These are phyloP conservation scores for Puccinellia tenuiflora DNA, from an alignment of 176 grass and related monocot genomes.

Conservation along the genomic window DNA sequence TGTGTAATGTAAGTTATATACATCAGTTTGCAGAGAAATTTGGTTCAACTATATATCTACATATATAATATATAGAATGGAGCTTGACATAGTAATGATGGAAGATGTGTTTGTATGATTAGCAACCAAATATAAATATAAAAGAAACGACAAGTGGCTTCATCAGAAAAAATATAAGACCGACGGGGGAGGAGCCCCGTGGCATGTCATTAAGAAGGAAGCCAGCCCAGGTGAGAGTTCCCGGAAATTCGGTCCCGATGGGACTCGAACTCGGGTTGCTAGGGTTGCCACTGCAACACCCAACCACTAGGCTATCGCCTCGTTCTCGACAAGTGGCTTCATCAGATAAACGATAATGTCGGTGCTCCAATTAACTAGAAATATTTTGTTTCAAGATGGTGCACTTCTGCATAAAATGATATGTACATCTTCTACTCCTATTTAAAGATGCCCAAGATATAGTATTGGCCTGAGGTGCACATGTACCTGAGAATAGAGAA, in stretches of 20 bases:
- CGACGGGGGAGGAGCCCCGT: no score
- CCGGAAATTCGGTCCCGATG: no score
- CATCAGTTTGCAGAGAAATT: background rate
- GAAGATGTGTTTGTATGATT: background rate
- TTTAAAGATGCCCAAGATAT: conserved; percentile 2
- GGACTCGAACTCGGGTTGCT: no score
- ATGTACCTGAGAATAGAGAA: background rate
- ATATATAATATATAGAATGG: background rate
- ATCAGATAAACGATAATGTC: background rate
- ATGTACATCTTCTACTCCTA: background rate
- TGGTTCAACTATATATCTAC: background rate
- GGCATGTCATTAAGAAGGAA: no score
- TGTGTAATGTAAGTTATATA: background rate
- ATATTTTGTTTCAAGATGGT: conserved; percentile 7
- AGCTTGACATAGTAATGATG: background rate
- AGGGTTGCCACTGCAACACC: no score
- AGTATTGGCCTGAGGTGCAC: conserved; percentile 1
- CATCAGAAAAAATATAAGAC: conserved; percentile 10
- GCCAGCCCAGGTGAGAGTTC: no score
- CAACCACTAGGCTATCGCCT: no score
- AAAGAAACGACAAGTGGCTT: background rate
- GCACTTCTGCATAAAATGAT: background rate
- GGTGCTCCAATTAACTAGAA: background rate
- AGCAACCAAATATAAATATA: background rate
- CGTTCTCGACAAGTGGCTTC: background rate